Evolutionary conservation across 1,284 basidiomycete genomes (phyloP), one percentile per base, ranked within the genome.

Genomic region (Ceratobasidium sp.): DNA sequence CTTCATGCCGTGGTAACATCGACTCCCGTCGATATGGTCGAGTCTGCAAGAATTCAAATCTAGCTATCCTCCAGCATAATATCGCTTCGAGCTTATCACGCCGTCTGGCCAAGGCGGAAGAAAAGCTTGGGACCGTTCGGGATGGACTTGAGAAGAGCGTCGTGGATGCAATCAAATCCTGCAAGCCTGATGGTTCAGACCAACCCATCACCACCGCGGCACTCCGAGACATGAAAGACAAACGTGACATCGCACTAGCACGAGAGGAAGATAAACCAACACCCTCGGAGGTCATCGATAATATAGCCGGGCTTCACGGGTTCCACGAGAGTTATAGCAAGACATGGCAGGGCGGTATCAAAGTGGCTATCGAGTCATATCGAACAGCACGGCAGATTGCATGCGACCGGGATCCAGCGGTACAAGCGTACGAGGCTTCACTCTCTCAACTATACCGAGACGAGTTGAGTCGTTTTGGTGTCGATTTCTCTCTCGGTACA

Each of bases 41-140:
- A 0, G 84, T 90, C 42, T 88, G 86, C 82, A 93, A 93, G 82
- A 87, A 89, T 5, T 90, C 91, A 0, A 84, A 88, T 77, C 83
- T 91, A 26, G 91, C 92, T 78, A 89, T 93, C 28, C 82, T 92
- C 54, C 91, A 93, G 81, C 86, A 87, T 71, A 92, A 92, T 78
- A 86, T 91, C 17, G 44, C 44, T 46, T 59, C 57, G 23, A 57
- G 52, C 44, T 23, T 70, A 12, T 70, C 68, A n/a, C 52, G 68
- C 40, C 52, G 54, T 4, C 23, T 79, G 2, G 52, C 54, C 33
- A 44, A 9, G 15, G 68, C 54, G 17, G 68, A 59, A 38, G 42
- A 28, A 3, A 70, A 23, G 40, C n/a, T 70, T 15, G 15, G 26
- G 17, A 23, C 15, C 9, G 26, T 26, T 9, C 68, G 68, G 26